A percentile compares a stretch with the other conserved stretches of the same genome.
Evolutionary conservation across 192 early-diverging fungal species (phyloP).

Genomic region (Coemansia asiatica): DNA sequence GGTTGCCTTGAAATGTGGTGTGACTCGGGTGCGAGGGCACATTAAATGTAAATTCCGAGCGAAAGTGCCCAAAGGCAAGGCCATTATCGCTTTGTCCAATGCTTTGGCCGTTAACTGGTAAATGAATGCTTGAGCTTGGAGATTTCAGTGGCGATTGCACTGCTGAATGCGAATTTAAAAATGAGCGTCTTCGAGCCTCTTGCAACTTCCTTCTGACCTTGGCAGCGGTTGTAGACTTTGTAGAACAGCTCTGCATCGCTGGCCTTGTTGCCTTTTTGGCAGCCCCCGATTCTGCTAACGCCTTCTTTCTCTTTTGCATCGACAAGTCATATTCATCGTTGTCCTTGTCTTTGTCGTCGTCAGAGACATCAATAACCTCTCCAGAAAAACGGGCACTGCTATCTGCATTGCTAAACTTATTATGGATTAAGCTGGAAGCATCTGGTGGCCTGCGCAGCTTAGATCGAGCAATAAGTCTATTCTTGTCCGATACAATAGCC

Average conservation of each 20-base stretch:
- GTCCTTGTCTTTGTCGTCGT: background rate
- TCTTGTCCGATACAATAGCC: background rate
- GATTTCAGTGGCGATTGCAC: background rate
- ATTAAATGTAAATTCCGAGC: background rate
- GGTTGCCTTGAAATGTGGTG: background rate
- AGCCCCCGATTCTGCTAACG: background rate
- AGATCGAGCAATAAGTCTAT: background rate
- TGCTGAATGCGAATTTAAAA: background rate
- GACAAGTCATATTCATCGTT: background rate
- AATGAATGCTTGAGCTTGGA: background rate
- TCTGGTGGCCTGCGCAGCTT: background rate
- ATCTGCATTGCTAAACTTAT: background rate
- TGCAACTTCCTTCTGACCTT: background rate
- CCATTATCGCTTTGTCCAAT: background rate
- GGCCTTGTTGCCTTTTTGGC: background rate
- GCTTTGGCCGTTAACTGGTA: background rate
- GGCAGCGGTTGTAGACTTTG: background rate
- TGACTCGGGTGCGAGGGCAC: background rate
- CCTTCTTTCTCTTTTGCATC: background rate
- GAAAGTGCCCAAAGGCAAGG: background rate
- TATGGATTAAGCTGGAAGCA: background rate
- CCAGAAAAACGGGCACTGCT: background rate
- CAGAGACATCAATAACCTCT: background rate
- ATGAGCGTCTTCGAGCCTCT: background rate
- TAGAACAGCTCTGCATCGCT: background rate